Percentiles rank a stretch among this genome's conserved stretches.
These are phyloP conservation scores for Nosema muscidifuracis DNA, from an alignment of 371 early-diverging fungal genomes.

Conservation along the genomic window DNA sequence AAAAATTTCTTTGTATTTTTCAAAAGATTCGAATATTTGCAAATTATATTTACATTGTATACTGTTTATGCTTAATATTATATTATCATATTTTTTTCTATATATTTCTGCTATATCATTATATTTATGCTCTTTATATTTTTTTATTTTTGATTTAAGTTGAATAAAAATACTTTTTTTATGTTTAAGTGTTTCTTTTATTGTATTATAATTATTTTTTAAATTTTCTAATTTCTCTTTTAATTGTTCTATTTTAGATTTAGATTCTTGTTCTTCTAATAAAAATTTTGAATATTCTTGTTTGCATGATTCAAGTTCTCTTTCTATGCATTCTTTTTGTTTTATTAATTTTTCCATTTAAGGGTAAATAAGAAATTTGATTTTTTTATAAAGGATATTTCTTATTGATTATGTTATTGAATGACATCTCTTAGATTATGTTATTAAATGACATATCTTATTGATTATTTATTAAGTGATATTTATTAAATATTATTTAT, in stretches of 20 bases:
- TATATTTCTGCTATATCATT: constrained; percentile 9
- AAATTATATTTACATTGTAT: constrained; percentile 6
- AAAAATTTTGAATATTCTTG: background rate
- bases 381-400: background rate
- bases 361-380: background rate
- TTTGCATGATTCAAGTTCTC: constrained; percentile 25
- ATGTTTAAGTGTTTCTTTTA: constrained; percentile 15
- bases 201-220: background rate
- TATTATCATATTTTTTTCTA: background rate
- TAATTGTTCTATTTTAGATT: constrained; percentile 9
- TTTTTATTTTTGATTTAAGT: constrained; percentile 25
- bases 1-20: background rate
- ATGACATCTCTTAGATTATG: background rate
- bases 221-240: constrained; percentile 2
- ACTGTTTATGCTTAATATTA: background rate
- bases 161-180: constrained; percentile 28
- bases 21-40: constrained; percentile 24
- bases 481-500: no score
- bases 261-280: constrained; percentile 19
- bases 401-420: background rate
- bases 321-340: constrained; percentile 35
- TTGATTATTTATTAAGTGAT: no score
- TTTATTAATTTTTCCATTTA: constrained; percentile 29
- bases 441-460: no score
- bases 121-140: constrained; percentile 25